These are phyloP conservation scores for Circinella umbellata DNA, from an alignment of 371 early-diverging fungal genomes.

Conservation along the genomic window DNA sequence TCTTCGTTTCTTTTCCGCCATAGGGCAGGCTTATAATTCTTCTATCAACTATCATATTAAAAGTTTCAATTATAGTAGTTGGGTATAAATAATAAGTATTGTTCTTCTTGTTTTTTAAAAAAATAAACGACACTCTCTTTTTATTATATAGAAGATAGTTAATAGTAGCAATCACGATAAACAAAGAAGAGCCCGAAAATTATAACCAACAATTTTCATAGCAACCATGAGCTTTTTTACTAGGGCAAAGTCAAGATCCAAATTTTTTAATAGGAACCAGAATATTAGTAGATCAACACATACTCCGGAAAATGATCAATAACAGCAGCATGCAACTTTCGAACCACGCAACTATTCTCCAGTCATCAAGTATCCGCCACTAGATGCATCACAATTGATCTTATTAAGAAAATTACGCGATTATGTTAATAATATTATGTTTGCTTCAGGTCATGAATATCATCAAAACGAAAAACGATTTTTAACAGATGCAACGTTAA, in stretches of 20 bases:
- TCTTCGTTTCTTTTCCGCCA: too few species aligned
- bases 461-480: conserved; percentile 57
- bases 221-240: neutral
- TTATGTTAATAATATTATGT: conserved; percentile 55
- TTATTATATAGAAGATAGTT: too few species aligned
- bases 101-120: too few species aligned
- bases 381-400: conserved; percentile 49
- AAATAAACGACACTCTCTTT: too few species aligned
- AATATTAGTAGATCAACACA: neutral
- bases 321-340: neutral
- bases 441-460: conserved; percentile 53
- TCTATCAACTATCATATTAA: neutral
- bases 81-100: too few species aligned
- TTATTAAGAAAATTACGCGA: conserved; percentile 50
- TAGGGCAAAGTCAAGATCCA: neutral
- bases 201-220: neutral
- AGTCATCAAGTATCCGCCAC: conserved; percentile 19
- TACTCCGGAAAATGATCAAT: neutral
- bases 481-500: conserved; percentile 60
- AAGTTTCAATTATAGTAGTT: too few species aligned
- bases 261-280: neutral
- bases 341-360: neutral
- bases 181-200: neutral
- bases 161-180: too few species aligned
- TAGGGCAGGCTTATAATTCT: neutral